A percentile compares a stretch with the other conserved stretches of the same genome.
Conservation (phyloP, 2,329 filamentous ascomycete species). For the Curvularia spicifera region DNA sequence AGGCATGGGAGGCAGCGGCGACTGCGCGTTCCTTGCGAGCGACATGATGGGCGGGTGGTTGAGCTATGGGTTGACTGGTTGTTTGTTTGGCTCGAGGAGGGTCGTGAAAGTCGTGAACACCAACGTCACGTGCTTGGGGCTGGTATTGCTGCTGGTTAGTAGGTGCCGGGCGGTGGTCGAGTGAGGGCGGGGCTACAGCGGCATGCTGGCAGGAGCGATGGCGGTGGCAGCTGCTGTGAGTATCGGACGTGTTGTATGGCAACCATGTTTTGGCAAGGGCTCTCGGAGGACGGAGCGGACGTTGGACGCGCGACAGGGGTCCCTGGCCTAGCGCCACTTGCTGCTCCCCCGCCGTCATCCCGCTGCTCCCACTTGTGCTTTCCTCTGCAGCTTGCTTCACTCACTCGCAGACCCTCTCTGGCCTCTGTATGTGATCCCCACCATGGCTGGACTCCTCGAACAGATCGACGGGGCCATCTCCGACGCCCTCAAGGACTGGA, state of each 20-base stretch:
- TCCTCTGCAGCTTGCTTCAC: background rate
- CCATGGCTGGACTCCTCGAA: conserved; percentile 60
- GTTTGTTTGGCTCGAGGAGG: conserved; percentile 15
- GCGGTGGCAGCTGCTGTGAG: background rate
- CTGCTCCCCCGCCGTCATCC: conserved; percentile 18
- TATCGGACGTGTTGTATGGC: conserved; percentile 9
- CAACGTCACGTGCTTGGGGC: background rate
- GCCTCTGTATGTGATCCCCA: conserved; percentile 14
- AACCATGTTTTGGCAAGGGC: conserved; percentile 22
- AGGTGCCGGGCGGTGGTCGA: conserved; percentile 5
- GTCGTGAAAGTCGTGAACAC: background rate
- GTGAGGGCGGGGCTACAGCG: conserved; percentile 4
- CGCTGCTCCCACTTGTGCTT: conserved; percentile 7
- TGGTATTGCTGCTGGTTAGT: conserved; percentile 26
- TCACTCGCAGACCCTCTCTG: background rate
- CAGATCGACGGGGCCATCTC: conserved; percentile 75
- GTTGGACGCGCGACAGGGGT: conserved; percentile 10
- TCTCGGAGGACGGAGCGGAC: conserved; percentile 6
- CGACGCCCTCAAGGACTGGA: conserved; percentile 78
- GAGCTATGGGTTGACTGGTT: conserved; percentile 11
- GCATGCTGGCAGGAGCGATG: conserved; percentile 7
- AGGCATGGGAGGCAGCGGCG: conserved; percentile 32
- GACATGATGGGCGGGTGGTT: conserved; percentile 24
- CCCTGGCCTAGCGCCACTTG: conserved; percentile 6
- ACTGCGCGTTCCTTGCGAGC: conserved; percentile 23